Evolutionary conservation across 176 grass and related monocot species (phyloP), one percentile per base, ranked within the genome.

Genomic region (Pontederia paniculata): DNA sequence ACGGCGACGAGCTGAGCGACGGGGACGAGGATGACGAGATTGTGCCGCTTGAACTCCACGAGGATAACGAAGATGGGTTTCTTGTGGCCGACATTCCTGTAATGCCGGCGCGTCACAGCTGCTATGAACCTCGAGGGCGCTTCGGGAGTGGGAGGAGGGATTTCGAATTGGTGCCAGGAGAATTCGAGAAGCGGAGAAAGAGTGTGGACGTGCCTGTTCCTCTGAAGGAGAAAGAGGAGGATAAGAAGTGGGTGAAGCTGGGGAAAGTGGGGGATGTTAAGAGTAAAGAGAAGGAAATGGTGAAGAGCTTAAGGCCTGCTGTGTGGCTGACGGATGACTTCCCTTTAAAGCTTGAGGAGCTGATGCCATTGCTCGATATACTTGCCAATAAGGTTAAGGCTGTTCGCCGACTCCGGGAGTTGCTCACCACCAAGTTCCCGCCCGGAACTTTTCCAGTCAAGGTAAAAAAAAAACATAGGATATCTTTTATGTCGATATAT

Each of bases 371-470:
- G 48, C 64, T 67, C 8, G 64, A 67, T 37, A 54, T 67, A 14
- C 15, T 67, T 7, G 49, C 64, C 7, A 52, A 67, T n/a, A 67
- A 67, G 50, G 64, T 67, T 13, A 67, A 67, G 64, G 64, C 64
- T 14, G 53, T 67, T 44, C 50, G 64, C 17, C 64, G 64, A 1
- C 17, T 67, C 10, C 50, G 50, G 28, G 64, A 67, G n/a, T 50
- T 67, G 10, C 64, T 67, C 9, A 67, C 50, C 10, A 67, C 64
- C 12, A 67, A 67, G 50, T 50, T 67, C 17, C 64, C 64, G 1
- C 17, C 50, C 4, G 64, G 64, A 21, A 44, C 64, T 19, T 67
- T 67, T 22, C 64, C 64, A 2, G 64, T 67, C 11, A 67, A 67
- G 64, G 64, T 67, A 54, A 43, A 31, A 3, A 54, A 43, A 31